Evolutionary conservation across 2,329 filamentous ascomycete genomes (phyloP).

Genomic region (Plectosphaerella cucumerina): DNA sequence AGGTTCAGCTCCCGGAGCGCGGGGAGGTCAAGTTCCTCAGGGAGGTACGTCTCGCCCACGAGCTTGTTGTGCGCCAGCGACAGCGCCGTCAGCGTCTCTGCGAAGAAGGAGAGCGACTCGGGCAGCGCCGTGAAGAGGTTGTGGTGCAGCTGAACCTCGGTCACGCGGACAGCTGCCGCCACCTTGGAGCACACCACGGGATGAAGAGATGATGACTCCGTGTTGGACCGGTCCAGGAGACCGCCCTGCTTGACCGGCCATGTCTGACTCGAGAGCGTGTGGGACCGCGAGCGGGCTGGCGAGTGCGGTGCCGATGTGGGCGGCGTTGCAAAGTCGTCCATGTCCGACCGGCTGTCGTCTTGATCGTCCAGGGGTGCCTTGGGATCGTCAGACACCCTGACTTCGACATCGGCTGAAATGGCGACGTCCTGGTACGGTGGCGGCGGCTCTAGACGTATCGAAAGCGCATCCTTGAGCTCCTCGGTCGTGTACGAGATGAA

Average conservation of each 20-base stretch:
- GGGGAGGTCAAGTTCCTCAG: conserved; percentile 63
- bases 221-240: conserved; percentile 66
- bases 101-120: conserved; percentile 65
- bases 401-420: conserved; percentile 23
- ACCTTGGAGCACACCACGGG: conserved; percentile 53
- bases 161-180: conserved; percentile 46
- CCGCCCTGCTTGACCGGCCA: conserved; percentile 58
- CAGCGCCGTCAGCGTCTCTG: conserved; percentile 64
- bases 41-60: conserved; percentile 60
- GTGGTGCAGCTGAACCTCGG: conserved; percentile 65
- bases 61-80: conserved; percentile 75
- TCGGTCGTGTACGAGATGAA: conserved; percentile 76
- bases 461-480: conserved; percentile 72
- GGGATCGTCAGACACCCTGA: conserved; percentile 20
- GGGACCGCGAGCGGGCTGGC: conserved; percentile 42
- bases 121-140: conserved; percentile 73
- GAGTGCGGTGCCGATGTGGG: conserved; percentile 50
- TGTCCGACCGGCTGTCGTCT: conserved; percentile 44
- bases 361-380: conserved; percentile 18
- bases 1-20: conserved; percentile 75
- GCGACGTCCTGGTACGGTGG: conserved; percentile 31
- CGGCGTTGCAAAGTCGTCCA: conserved; percentile 53
- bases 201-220: conserved; percentile 56
- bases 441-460: conserved; percentile 59
- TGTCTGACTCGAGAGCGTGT: conserved; percentile 40